phyloP scores from a whole-genome alignment of 169 alveolate genomes.

The Plasmodium blacklocki region DNA sequence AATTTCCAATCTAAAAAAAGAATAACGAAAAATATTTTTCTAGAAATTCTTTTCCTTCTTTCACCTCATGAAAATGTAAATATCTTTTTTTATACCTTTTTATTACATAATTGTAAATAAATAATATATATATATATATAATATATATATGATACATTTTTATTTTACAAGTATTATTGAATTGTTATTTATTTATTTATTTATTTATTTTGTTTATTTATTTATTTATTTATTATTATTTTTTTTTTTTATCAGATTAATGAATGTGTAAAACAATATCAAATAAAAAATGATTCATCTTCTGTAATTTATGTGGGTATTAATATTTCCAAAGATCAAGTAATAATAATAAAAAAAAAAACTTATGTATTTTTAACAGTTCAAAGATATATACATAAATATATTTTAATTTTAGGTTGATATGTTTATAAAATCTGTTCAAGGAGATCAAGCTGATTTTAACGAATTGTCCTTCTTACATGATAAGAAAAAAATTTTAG shows the following conservation, averaged over 20 bases:
- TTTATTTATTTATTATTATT: too few species aligned
- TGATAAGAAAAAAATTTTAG: conserved; percentile 21
- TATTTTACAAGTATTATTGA: neutral
- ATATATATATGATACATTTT: neutral
- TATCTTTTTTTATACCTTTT: neutral
- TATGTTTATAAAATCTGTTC: conserved; percentile 4
- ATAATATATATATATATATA: neutral
- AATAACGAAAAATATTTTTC: conserved; percentile 41
- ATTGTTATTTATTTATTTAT: neutral
- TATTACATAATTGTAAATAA: neutral
- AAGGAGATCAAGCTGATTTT: conserved; percentile 18
- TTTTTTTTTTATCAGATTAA: conserved; percentile 19
- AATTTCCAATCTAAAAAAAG: conserved; percentile 33
- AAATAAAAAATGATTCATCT: conserved; percentile 22
- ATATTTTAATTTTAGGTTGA: conserved; percentile 11
- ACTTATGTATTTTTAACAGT: too few species aligned
- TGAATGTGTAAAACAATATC: conserved; percentile 55
- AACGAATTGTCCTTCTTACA: conserved; percentile 31
- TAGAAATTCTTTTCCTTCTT: conserved; percentile 48
- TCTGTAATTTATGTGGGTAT: conserved; percentile 68
- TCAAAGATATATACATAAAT: neutral
- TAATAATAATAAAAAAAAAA: neutral
- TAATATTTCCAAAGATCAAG: conserved; percentile 35
- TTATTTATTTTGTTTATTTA: neutral
- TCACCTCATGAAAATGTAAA: conserved; percentile 61